Evolutionary conservation across 345 rosid species (phyloP).

Genomic region (Sisymbrium irio): DNA sequence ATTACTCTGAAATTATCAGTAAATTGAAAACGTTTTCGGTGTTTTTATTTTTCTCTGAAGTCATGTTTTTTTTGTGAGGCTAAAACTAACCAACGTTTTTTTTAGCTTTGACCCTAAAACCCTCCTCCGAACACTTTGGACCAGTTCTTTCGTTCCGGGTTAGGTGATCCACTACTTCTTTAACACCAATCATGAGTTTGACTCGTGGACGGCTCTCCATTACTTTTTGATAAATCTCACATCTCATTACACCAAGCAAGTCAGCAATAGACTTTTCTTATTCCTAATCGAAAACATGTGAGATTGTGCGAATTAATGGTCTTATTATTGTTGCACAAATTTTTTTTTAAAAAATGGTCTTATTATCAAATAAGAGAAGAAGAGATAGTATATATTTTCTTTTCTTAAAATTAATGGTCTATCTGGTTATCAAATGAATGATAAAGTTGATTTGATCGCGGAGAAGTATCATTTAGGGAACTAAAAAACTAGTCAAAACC

Average conservation of each 20-base stretch:
- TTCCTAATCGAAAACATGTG: background rate
- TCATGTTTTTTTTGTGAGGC: background rate
- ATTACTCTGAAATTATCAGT: slow-evolving; percentile 8
- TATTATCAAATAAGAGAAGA: too few species aligned
- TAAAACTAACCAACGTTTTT: slow-evolving; percentile 18
- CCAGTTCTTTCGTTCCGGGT: slow-evolving; percentile 23
- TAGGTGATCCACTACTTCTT: slow-evolving; percentile 15
- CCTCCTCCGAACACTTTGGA: slow-evolving; percentile 25
- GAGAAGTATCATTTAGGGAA: too few species aligned
- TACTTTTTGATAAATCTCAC: slow-evolving; percentile 17
- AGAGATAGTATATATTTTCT: too few species aligned
- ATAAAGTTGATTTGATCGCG: too few species aligned
- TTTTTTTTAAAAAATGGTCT: too few species aligned
- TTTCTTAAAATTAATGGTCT: too few species aligned
- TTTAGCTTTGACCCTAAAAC: slow-evolving; percentile 22
- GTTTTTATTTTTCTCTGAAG: background rate
- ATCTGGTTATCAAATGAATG: too few species aligned
- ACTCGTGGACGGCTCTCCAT: slow-evolving; percentile 18
- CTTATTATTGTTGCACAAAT: too few species aligned
- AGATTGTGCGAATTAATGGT: too few species aligned
- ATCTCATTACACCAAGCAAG: slow-evolving; percentile 7
- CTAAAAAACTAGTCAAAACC: too few species aligned
- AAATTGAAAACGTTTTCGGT: background rate
- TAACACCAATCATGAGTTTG: background rate
- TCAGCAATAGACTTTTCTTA: too few species aligned